phyloP scores from a whole-genome alignment of 2,329 filamentous ascomycete genomes.

The Talaromyces sp. region DNA sequence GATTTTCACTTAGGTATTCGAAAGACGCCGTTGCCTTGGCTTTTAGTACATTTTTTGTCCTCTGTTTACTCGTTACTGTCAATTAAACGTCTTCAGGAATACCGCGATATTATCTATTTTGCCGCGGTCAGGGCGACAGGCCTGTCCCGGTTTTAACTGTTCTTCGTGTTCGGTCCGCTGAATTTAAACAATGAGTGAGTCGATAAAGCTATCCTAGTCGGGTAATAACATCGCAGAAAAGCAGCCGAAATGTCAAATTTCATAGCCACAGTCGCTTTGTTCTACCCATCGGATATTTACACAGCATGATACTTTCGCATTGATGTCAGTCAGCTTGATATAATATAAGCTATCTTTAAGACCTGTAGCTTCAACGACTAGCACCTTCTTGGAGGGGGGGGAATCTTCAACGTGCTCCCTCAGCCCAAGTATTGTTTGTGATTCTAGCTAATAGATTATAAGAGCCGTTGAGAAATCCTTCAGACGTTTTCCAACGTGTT shows the following conservation, averaged over 20 bases:
- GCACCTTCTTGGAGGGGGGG: background rate
- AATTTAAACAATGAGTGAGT: background rate
- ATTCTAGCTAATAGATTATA: background rate
- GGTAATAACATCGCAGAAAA: background rate
- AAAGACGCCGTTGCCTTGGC: background rate
- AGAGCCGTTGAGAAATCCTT: background rate
- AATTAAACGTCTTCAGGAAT: background rate
- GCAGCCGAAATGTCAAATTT: background rate
- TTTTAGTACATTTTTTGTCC: background rate
- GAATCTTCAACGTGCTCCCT: background rate
- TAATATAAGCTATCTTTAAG: too few relatives aligned
- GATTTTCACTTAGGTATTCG: background rate
- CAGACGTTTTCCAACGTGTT: background rate
- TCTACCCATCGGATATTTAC: background rate
- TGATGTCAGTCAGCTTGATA: background rate
- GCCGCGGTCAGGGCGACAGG: background rate
- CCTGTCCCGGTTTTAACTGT: background rate
- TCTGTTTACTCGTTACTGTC: background rate
- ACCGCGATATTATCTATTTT: background rate
- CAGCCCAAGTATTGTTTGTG: background rate
- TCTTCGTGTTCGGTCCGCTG: background rate
- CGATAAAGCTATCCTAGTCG: background rate
- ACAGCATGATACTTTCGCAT: background rate
- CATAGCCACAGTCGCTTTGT: background rate
- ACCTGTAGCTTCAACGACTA: background rate